Evolutionary conservation across 2,329 filamentous ascomycete species (phyloP).

Genomic region (Canariomyces notabilis): DNA sequence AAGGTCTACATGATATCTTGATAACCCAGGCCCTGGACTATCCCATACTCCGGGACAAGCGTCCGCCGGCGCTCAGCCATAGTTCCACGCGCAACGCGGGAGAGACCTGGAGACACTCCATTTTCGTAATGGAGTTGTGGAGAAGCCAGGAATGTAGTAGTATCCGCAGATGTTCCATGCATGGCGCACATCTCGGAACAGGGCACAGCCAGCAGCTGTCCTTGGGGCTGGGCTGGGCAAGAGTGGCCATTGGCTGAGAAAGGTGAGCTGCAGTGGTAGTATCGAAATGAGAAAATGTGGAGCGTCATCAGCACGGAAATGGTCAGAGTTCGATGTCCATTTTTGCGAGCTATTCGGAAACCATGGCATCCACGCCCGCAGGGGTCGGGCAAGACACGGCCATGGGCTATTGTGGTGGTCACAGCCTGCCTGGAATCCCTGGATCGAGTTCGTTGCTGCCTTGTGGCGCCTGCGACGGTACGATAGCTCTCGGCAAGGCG

Average conservation of each 20-base stretch:
- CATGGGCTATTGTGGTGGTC: constrained; percentile 2
- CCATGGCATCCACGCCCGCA: not conserved
- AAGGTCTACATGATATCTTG: constrained; percentile 4
- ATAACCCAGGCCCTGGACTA: constrained; percentile 3
- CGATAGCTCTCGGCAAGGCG: not conserved
- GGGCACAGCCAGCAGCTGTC: constrained; percentile 20
- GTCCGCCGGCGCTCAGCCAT: too few relatives aligned
- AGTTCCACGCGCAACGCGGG: too few relatives aligned
- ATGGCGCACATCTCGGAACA: constrained; percentile 1
- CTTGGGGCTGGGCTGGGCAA: constrained; percentile 21
- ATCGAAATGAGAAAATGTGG: constrained; percentile 8
- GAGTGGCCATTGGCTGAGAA: constrained; percentile 26
- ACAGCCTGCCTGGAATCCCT: not conserved
- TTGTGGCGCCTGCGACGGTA: constrained; percentile 5
- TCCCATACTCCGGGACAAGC: constrained; percentile 5
- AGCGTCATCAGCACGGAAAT: constrained; percentile 9
- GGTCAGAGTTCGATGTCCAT: constrained; percentile 4
- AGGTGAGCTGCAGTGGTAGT: constrained; percentile 15
- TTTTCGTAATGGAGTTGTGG: not conserved
- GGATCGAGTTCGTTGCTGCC: constrained; percentile 11
- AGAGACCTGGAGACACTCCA: too few relatives aligned
- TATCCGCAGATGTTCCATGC: not conserved
- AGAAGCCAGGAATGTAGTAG: not conserved
- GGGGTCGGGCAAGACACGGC: constrained; percentile 3
- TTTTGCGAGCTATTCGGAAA: constrained; percentile 4